Evolutionary conservation across 2,329 filamentous ascomycete species (phyloP).

Genomic region (Gliomastix tumulicola): DNA sequence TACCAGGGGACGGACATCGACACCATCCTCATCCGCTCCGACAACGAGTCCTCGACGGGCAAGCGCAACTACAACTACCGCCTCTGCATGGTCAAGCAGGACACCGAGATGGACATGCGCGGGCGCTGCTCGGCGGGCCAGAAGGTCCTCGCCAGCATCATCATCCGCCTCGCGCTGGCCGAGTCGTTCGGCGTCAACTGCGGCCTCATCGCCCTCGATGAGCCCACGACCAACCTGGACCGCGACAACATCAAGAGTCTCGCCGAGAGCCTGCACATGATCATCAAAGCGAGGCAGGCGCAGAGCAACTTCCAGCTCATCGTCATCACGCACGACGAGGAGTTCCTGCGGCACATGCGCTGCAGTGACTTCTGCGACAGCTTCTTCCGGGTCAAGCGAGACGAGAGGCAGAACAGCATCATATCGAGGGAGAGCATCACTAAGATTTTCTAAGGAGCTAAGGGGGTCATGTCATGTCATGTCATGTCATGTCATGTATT

Average conservation of each 20-base stretch:
- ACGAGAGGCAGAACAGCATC: slow-evolving; percentile 78
- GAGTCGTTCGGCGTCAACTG: slow-evolving; percentile 97
- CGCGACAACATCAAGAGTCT: slow-evolving; percentile 89
- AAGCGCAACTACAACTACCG: slow-evolving; percentile 94
- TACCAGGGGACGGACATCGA: slow-evolving; percentile 98
- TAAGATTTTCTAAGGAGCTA: slow-evolving; percentile 28
- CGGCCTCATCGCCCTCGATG: slow-evolving; percentile 91
- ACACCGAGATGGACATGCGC: slow-evolving; percentile 98
- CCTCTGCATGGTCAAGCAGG: slow-evolving; percentile 95
- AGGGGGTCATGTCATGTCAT: too few relatives aligned
- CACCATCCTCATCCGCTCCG: slow-evolving; percentile 89
- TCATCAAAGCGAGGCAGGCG: slow-evolving; percentile 74
- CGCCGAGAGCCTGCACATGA: slow-evolving; percentile 75
- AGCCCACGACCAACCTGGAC: slow-evolving; percentile 96
- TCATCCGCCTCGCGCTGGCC: slow-evolving; percentile 90
- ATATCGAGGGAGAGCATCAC: slow-evolving; percentile 66
- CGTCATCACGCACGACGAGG: slow-evolving; percentile 97
- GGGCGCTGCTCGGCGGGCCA: slow-evolving; percentile 95
- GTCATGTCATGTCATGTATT: too few relatives aligned
- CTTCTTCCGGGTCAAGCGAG: slow-evolving; percentile 81
- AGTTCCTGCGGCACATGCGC: slow-evolving; percentile 89
- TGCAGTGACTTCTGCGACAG: slow-evolving; percentile 88
- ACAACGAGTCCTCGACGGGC: slow-evolving; percentile 66
- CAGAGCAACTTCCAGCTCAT: slow-evolving; percentile 97
- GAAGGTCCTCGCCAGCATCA: slow-evolving; percentile 93